Base-by-base conservation (phyloP, 1,284 basidiomycete species). In the Sphaerobolus stellatus region DNA sequence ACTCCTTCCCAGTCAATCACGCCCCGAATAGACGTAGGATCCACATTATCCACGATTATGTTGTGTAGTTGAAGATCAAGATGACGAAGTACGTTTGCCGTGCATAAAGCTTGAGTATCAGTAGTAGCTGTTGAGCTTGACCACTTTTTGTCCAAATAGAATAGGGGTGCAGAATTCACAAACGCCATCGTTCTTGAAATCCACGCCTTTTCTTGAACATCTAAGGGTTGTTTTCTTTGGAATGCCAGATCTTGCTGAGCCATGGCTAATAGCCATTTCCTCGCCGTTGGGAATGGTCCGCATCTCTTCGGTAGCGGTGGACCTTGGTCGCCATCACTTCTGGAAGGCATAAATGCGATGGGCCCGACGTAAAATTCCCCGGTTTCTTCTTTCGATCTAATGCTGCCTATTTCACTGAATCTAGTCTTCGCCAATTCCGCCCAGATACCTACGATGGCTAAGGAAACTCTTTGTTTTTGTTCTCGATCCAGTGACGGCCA, bases 1-100 rank as follows among this genome's bases (percentile, higher is more conserved):
- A 28, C 44, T 7, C 44, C 44, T 22, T 46, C 44, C 44, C 44
- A 46, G 13, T 46, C 44, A 18, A 46, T 46, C 4, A 46, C 27
- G 44, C 44, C 44, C 2, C n/a, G 18, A 27, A 46, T 29, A 11
- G 18, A 18, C 9, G 44, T 46, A 13, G 44, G 44, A 46, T 46
- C 44, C 11, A 3, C 20, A 22, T 9, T 7, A 28, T 24, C 44
- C 13, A 46, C 44, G 24, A 46, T 46, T 2, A 46, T 46, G 29
- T 46, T 46, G 44, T 24, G 20, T 24, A 22, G 2, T 20, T 9
- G n/a, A 11, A 46, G 27, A 46, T 46, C 44, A n/a, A 46, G 11
- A 27, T 46, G 44, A 13, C 20, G 27, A 2, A 46, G 16, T 25
- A 28, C 24, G 5, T 2, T 22, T 16, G 44, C 20, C 7, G 25